phyloP scores from a whole-genome alignment of 805 yeast species.

The Yamadazyma laniorum region DNA sequence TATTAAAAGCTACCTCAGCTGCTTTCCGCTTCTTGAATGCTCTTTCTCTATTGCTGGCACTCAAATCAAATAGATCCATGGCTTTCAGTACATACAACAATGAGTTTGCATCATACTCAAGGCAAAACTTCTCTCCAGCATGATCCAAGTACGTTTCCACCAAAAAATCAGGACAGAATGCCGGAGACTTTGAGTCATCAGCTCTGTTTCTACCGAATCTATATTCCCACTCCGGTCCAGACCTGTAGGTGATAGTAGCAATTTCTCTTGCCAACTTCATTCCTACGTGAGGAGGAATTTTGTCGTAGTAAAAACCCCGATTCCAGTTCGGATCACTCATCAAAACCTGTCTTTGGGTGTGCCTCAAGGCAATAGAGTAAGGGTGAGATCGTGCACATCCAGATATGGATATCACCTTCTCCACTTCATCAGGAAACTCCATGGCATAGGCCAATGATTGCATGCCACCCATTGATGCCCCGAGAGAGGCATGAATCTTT shows the following conservation, averaged over 20 bases:
- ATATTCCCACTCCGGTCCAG: constrained; percentile 97
- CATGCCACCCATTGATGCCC: constrained; percentile 99
- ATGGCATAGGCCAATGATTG: constrained; percentile 85
- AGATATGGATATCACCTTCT: constrained; percentile 72
- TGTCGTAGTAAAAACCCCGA: constrained; percentile 79
- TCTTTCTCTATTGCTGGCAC: constrained; percentile 43
- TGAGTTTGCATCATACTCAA: constrained; percentile 89
- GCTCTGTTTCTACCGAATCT: constrained; percentile 87
- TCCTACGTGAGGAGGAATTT: constrained; percentile 87
- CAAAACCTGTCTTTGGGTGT: constrained; percentile 86
- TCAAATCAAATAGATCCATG: constrained; percentile 89
- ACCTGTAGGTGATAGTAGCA: constrained; percentile 89
- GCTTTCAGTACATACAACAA: constrained; percentile 86
- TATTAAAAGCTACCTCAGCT: constrained; percentile 27
- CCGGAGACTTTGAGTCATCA: constrained; percentile 75
- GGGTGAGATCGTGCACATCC: constrained; percentile 96
- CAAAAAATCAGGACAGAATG: constrained; percentile 87
- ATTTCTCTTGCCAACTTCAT: constrained; percentile 93
- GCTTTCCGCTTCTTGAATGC: constrained; percentile 43
- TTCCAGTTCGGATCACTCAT: constrained; percentile 97
- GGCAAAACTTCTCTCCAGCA: constrained; percentile 90
- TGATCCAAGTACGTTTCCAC: constrained; percentile 93
- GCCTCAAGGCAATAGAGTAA: constrained; percentile 88
- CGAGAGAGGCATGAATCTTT: constrained; percentile 75
- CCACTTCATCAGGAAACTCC: constrained; percentile 77